phyloP scores from a whole-genome alignment of 495 filamentous ascomycete genomes.

The Penicillium pulvis region DNA sequence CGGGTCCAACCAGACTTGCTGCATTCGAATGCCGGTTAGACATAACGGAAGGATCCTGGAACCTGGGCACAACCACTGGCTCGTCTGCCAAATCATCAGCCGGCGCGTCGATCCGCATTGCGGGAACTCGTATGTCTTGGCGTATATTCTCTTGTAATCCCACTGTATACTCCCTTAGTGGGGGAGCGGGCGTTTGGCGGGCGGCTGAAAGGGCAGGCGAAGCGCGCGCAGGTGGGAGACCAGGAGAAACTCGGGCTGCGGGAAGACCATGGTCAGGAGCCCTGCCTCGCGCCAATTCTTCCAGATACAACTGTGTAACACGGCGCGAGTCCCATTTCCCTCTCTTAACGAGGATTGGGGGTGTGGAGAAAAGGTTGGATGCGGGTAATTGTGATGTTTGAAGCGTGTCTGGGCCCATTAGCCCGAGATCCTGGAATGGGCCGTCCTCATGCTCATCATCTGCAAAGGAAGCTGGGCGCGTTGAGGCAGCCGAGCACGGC shows the following conservation, averaged over 20 bases:
- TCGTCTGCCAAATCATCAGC: constrained; percentile 40
- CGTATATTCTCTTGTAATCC: neutral
- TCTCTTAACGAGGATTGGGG: constrained; percentile 50
- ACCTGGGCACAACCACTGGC: constrained; percentile 36
- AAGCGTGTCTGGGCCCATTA: constrained; percentile 23
- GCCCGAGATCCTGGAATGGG: constrained; percentile 25
- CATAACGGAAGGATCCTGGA: constrained; percentile 20
- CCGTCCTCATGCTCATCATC: constrained; percentile 22
- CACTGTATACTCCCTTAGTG: neutral
- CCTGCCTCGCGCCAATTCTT: constrained; percentile 46
- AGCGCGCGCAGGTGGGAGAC: neutral
- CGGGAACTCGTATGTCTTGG: neutral
- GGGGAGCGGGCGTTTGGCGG: neutral
- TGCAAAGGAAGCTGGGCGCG: constrained; percentile 26
- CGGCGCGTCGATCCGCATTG: constrained; percentile 18
- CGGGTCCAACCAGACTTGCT: constrained; percentile 49
- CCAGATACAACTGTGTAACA: constrained; percentile 55
- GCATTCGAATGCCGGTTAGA: constrained; percentile 30
- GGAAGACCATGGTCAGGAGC: constrained; percentile 4
- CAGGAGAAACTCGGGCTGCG: neutral
- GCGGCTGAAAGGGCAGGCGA: neutral
- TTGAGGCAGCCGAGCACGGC: constrained; percentile 19
- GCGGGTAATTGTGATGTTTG: constrained; percentile 8
- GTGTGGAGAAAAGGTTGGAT: constrained; percentile 22
- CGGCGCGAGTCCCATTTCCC: constrained; percentile 57